Conservation (phyloP, 2,329 filamentous ascomycete species). For the Venturia nashicola region DNA sequence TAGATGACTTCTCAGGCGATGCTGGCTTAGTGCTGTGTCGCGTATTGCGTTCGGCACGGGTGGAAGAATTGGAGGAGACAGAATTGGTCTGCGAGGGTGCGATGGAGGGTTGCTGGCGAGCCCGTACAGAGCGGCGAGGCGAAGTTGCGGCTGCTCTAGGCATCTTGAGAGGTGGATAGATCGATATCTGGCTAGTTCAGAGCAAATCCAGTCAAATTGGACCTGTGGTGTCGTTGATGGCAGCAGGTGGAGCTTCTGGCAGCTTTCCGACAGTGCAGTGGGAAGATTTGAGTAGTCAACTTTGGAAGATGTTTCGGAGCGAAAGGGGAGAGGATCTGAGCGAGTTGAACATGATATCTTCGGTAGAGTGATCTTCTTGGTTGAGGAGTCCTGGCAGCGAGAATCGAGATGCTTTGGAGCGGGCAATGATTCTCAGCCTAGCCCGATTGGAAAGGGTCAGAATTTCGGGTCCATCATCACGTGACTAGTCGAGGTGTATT, state of each 20-base stretch:
- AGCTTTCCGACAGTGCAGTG: not conserved
- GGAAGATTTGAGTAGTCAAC: not conserved
- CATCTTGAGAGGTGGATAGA: not conserved
- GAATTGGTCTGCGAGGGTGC: slow-evolving; percentile 57
- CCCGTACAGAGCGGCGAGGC: slow-evolving; percentile 83
- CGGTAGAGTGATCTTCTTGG: not conserved
- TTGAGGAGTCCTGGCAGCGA: not conserved
- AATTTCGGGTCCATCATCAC: not conserved
- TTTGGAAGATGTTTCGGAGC: not conserved
- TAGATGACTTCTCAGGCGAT: slow-evolving; percentile 64
- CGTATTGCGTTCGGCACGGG: slow-evolving; percentile 61
- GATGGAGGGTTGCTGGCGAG: slow-evolving; percentile 42
- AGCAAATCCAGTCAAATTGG: not conserved
- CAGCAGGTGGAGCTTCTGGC: not conserved
- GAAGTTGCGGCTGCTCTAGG: slow-evolving; percentile 34
- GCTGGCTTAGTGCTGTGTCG: slow-evolving; percentile 52
- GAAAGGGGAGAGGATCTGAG: not conserved
- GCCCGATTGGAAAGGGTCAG: not conserved
- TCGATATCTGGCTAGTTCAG: not conserved
- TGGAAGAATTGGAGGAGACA: slow-evolving; percentile 60
- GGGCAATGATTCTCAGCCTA: not conserved
- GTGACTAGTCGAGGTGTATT: not conserved
- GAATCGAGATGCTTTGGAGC: not conserved
- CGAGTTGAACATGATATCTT: not conserved
- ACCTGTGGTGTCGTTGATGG: not conserved